These are phyloP conservation scores for Apiospora sp. DNA, from an alignment of 2,329 filamentous ascomycete genomes.

Conservation along the genomic window DNA sequence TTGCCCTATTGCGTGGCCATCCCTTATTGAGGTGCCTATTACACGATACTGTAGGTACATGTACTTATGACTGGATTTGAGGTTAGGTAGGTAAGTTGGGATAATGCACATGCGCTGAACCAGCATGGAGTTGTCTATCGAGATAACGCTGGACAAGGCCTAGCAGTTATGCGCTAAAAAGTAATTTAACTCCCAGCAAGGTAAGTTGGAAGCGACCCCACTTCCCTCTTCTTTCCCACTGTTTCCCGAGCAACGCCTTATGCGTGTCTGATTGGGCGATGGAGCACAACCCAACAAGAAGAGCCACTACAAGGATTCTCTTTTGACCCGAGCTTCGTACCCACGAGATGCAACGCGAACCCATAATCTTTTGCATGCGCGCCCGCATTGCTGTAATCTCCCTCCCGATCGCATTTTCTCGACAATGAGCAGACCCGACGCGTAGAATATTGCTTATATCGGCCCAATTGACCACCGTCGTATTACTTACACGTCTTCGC, in stretches of 20 bases:
- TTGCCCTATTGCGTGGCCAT: too few species aligned
- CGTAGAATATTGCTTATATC: conserved; percentile 49
- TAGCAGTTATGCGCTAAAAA: neutral
- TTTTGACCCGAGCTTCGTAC: conserved; percentile 13
- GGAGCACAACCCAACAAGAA: conserved; percentile 1
- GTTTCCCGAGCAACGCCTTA: conserved; percentile 19
- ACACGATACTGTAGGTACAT: too few species aligned
- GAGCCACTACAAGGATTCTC: conserved; percentile 13
- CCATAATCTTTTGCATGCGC: conserved; percentile 15
- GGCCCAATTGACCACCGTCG: conserved; percentile 1
- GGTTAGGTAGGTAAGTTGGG: too few species aligned
- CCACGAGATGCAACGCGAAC: conserved; percentile 14
- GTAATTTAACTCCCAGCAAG: neutral
- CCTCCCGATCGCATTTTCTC: conserved; percentile 41
- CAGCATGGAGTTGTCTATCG: neutral
- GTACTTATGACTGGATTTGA: too few species aligned
- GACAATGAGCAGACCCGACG: conserved; percentile 50
- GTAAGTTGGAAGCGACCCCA: conserved; percentile 6
- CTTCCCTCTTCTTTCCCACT: conserved; percentile 9
- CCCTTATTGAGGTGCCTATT: too few species aligned
- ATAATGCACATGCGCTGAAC: neutral
- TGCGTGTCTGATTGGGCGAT: conserved; percentile 12
- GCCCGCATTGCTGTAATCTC: conserved; percentile 43
- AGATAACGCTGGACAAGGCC: too few species aligned
- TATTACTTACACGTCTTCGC: neutral